A percentile compares a stretch with the other conserved stretches of the same genome.
Evolutionary conservation across 75 land plant species (phyloP).

Genomic region (Picea sitchensis): DNA sequence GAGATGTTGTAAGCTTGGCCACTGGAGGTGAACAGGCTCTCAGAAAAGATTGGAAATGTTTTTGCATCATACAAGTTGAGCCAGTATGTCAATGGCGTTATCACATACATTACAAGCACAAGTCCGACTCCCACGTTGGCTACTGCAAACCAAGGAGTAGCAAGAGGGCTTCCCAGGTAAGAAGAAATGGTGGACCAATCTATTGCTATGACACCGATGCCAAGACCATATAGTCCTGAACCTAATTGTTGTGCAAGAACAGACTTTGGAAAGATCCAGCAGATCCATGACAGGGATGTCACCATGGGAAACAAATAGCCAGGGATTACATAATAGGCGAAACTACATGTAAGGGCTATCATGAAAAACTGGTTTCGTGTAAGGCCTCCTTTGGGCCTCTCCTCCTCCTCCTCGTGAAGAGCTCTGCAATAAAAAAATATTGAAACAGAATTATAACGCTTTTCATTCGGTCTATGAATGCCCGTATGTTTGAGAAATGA

Average conservation of each 20-base stretch:
- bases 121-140: slow-evolving; percentile 26
- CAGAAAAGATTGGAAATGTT: slow-evolving; percentile 31
- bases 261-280: slow-evolving; percentile 32
- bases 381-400: slow-evolving; percentile 14
- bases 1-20: slow-evolving; percentile 18
- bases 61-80: slow-evolving; percentile 27
- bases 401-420: slow-evolving; percentile 29
- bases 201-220: slow-evolving; percentile 25
- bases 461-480: neutral
- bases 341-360: slow-evolving; percentile 21
- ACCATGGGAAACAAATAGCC: slow-evolving; percentile 27
- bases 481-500: no score
- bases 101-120: slow-evolving; percentile 18
- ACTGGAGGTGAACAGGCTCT: slow-evolving; percentile 15
- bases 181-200: slow-evolving; percentile 32
- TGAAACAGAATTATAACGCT: neutral
- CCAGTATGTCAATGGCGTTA: slow-evolving; percentile 20
- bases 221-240: slow-evolving; percentile 30
- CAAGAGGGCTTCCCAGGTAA: slow-evolving; percentile 33
- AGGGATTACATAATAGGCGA: slow-evolving; percentile 28
- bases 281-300: slow-evolving; percentile 35
- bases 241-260: slow-evolving; percentile 32
- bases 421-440: slow-evolving; percentile 12
- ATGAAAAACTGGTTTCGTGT: slow-evolving; percentile 28
- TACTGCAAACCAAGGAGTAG: slow-evolving; percentile 29